These are phyloP conservation scores for Pythium dissimile DNA, from an alignment of 352 stramenopile genomes.

Conservation along the genomic window DNA sequence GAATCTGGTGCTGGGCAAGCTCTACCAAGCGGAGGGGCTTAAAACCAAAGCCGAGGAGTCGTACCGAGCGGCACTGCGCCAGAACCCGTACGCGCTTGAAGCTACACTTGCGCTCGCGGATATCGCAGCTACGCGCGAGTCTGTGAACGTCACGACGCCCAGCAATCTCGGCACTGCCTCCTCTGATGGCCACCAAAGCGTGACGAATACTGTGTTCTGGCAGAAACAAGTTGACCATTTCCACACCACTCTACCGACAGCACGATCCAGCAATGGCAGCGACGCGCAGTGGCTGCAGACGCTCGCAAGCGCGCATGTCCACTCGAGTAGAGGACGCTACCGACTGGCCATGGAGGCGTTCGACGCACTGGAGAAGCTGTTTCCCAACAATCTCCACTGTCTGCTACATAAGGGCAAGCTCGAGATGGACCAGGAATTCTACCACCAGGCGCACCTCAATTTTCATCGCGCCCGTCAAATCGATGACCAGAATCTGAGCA, in stretches of 20 bases:
- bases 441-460: conserved; percentile 48
- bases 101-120: conserved; percentile 67
- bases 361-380: conserved; percentile 29
- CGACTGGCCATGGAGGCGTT: conserved; percentile 25
- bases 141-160: conserved; percentile 11
- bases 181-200: conserved; percentile 16
- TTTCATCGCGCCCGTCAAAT: conserved; percentile 58
- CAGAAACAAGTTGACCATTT: conserved; percentile 53
- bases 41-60: conserved; percentile 60
- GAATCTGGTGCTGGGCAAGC: conserved; percentile 63
- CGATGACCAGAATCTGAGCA: conserved; percentile 53
- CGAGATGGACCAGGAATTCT: conserved; percentile 61
- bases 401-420: conserved; percentile 48
- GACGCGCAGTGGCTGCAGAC: conserved; percentile 59
- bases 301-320: conserved; percentile 52
- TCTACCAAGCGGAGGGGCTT: conserved; percentile 59
- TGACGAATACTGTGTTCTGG: conserved; percentile 15
- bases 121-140: conserved; percentile 44
- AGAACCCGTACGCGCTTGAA: conserved; percentile 79
- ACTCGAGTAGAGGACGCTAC: conserved; percentile 40
- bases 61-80: conserved; percentile 45
- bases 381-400: conserved; percentile 67
- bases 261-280: neutral
- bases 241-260: conserved; percentile 26
- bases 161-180: conserved; percentile 17